Evolutionary conservation across 2,329 filamentous ascomycete species (phyloP), one percentile per base, ranked within the genome.

Genomic region (Hypoxylon sp.): DNA sequence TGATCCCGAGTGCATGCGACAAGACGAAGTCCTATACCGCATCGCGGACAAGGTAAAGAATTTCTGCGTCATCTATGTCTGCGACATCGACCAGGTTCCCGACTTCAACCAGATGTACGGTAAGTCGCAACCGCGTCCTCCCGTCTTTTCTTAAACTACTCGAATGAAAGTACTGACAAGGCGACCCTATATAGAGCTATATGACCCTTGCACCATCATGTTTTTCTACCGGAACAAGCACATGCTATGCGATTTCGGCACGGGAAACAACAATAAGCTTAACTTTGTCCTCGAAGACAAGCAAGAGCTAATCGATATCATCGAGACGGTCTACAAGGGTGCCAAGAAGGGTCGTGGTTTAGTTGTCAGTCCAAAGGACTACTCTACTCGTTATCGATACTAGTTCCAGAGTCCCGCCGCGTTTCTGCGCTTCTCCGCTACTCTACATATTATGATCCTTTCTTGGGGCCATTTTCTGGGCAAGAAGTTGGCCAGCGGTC

Each of bases 191-290:
- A 39, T 13, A 71, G 69, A 94, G 78, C 85, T 94, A 5, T 94
- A 96, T 84, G 93, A 99, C 78, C 90, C 94, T 0, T 93, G 94
- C 83, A 97, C 96, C 2, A 90, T 98, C 81, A 98, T 98, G 92
- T 97, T 86, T 85, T 97, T 97, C 86, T 97, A 94, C 85, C 90
- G 95, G 69, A 99, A 99, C 80, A 99, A 99, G 81, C 94, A 98
- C 82, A 98, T 98, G 90, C 97, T 97, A 92, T 94, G 92, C 80
- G 95, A 98, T 88, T 94, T 98, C 74, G 95, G 95, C 51, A 99
- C 96, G 1, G 96, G 96, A 72, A 97, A 99, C 83, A 99, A 99
- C 82, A 99, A 99, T 81, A 98, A 98, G 81, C 85, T 98, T 74
- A 98, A 98, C 79, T 97, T 94, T 91, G 93, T 97, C 52, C 85